These are phyloP conservation scores for Cryptosporidium meleagridis DNA, from an alignment of 169 alveolate genomes.

Conservation along the genomic window DNA sequence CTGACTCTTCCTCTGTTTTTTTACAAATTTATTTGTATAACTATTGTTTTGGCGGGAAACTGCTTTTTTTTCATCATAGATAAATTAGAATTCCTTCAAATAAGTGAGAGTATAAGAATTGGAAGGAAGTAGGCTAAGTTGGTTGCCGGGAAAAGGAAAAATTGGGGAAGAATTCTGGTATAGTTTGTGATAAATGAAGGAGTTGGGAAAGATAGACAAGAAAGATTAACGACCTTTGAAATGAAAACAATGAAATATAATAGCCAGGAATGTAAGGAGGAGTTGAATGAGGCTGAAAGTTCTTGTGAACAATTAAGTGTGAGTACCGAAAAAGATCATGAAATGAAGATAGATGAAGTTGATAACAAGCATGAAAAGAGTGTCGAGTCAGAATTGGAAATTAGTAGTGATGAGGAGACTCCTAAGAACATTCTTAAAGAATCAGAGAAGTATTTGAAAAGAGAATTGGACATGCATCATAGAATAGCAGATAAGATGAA, in stretches of 20 bases:
- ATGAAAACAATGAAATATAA: background rate
- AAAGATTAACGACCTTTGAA: background rate
- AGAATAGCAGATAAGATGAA: slow-evolving; percentile 16
- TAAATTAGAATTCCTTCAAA: background rate
- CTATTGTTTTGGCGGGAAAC: background rate
- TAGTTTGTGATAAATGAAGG: background rate
- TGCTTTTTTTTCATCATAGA: too few relatives aligned
- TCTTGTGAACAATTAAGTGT: background rate
- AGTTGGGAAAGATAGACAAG: background rate
- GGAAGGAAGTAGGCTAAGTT: background rate
- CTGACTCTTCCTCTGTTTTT: background rate
- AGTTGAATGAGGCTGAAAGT: background rate
- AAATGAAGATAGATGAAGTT: background rate
- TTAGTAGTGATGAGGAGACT: slow-evolving; percentile 9
- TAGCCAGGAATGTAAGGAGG: background rate
- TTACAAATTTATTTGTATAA: too few relatives aligned
- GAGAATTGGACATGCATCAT: slow-evolving; percentile 35
- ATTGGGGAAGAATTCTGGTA: background rate
- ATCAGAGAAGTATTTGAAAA: slow-evolving; percentile 31
- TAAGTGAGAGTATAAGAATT: background rate
- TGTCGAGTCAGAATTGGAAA: slow-evolving; percentile 10
- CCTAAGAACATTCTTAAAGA: slow-evolving; percentile 6
- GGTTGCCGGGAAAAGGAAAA: background rate
- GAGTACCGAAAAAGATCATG: background rate
- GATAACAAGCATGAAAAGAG: background rate